Percentiles rank a stretch among this genome's conserved stretches.
phyloP scores from a whole-genome alignment of 2,329 filamentous ascomycete species.

The Epichloe sp. region DNA sequence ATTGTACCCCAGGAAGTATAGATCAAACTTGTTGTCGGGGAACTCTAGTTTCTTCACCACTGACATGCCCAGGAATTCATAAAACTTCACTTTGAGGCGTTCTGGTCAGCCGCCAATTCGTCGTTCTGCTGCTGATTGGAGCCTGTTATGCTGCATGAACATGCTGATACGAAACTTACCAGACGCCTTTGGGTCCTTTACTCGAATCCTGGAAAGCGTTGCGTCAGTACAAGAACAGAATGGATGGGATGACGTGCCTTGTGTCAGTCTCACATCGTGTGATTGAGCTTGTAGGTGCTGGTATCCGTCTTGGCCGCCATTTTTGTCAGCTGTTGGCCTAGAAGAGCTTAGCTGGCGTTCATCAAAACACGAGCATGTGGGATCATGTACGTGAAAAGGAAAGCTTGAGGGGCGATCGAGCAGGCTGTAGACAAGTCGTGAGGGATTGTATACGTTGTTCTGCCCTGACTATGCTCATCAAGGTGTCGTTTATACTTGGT shows the following conservation, averaged over 20 bases:
- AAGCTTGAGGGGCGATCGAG: conserved; percentile 5
- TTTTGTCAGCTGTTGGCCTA: conserved; percentile 8
- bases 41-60: conserved; percentile 69
- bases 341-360: neutral
- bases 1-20: conserved; percentile 92
- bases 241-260: accelerated
- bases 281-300: conserved; percentile 71
- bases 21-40: conserved; percentile 81
- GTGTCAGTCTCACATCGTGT: conserved; percentile 56
- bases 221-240: conserved; percentile 5
- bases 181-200: conserved; percentile 83
- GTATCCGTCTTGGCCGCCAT: conserved; percentile 62
- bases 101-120: neutral
- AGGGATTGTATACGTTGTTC: conserved; percentile 14
- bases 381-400: conserved; percentile 1
- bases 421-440: conserved; percentile 8
- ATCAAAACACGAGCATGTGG: neutral
- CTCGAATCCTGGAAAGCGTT: conserved; percentile 53
- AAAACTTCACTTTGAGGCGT: conserved; percentile 60
- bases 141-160: neutral
- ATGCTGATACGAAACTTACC: conserved; percentile 28
- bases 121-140: neutral
- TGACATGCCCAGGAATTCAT: conserved; percentile 82
- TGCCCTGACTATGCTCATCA: conserved; percentile 15
- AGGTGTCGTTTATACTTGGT: neutral